phyloP scores from a whole-genome alignment of 192 early-diverging fungal genomes.

The Rhizoclosmatium globosum region DNA sequence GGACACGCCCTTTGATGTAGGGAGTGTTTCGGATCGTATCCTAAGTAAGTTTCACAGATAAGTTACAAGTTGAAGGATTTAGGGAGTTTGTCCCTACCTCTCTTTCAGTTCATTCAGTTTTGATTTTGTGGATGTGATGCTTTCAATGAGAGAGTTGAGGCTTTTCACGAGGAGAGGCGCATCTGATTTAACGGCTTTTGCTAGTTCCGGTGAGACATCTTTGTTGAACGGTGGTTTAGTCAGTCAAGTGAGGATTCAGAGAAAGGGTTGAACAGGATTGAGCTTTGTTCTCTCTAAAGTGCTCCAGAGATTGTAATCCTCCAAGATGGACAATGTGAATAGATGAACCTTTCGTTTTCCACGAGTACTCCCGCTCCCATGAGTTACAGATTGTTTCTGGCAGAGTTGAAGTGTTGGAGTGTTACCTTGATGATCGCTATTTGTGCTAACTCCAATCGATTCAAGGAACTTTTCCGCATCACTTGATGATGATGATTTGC shows the following conservation, averaged over 20 bases:
- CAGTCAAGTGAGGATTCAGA: background rate
- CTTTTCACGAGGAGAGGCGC: slow-evolving; percentile 4
- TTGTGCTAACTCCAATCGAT: background rate
- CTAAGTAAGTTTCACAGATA: background rate
- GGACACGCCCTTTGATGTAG: slow-evolving; percentile 82
- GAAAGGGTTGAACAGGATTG: background rate
- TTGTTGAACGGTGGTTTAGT: background rate
- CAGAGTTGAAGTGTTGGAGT: too few relatives aligned
- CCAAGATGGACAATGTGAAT: too few relatives aligned
- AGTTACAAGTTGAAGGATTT: background rate
- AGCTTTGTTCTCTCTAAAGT: too few relatives aligned
- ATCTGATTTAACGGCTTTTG: slow-evolving; percentile 1
- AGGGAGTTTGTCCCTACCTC: background rate
- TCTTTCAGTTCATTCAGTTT: slow-evolving; percentile 7
- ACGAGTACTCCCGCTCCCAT: too few relatives aligned
- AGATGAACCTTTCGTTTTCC: too few relatives aligned
- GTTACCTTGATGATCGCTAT: too few relatives aligned
- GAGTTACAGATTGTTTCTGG: too few relatives aligned
- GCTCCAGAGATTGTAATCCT: too few relatives aligned
- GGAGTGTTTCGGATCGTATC: slow-evolving; percentile 63
- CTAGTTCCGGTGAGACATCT: background rate
- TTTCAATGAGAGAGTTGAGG: background rate
- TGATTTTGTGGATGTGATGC: slow-evolving; percentile 12
- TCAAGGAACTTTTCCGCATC: background rate
- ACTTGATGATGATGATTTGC: background rate